Conservation (phyloP, 495 filamentous ascomycete genomes). For the Penicillium subrubescens region DNA sequence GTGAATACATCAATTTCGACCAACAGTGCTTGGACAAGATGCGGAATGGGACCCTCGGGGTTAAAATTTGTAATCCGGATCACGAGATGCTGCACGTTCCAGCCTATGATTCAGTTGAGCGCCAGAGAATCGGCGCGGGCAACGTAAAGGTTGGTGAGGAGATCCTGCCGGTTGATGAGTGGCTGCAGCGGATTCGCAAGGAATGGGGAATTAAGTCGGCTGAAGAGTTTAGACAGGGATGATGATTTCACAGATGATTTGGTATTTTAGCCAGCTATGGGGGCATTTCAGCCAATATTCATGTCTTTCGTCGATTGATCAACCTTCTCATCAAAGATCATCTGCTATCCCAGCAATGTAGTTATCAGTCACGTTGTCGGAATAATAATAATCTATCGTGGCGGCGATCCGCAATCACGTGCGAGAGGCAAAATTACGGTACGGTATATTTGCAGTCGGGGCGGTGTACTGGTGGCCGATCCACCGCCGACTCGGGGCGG, state of each 20-base stretch:
- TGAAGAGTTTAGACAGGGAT: too few species aligned
- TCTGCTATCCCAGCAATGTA: too few species aligned
- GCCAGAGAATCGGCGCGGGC: conserved; percentile 21
- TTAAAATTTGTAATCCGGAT: conserved; percentile 35
- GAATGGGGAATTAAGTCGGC: conserved; percentile 7
- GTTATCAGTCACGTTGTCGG: too few species aligned
- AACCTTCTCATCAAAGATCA: too few species aligned
- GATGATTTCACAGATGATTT: too few species aligned
- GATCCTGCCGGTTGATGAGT: conserved; percentile 38
- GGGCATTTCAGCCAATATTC: too few species aligned
- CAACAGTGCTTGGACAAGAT: conserved; percentile 32
- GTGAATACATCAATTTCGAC: conserved; percentile 35
- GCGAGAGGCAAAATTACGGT: conserved; percentile 5
- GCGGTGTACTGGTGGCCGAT: neutral
- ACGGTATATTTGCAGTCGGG: conserved; percentile 1
- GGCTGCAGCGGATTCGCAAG: conserved; percentile 20
- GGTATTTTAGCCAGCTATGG: too few species aligned
- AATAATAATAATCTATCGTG: too few species aligned
- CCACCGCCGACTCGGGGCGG: conserved; percentile 9
- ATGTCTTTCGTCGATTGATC: too few species aligned
- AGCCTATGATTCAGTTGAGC: conserved; percentile 29
- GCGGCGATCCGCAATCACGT: conserved; percentile 10
- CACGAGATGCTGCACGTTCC: conserved; percentile 43
- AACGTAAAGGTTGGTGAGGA: conserved; percentile 34
- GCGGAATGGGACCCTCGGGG: conserved; percentile 25